These are phyloP conservation scores for Alternaria ethzedia DNA, from an alignment of 2,329 filamentous ascomycete species.

Conservation along the genomic window DNA sequence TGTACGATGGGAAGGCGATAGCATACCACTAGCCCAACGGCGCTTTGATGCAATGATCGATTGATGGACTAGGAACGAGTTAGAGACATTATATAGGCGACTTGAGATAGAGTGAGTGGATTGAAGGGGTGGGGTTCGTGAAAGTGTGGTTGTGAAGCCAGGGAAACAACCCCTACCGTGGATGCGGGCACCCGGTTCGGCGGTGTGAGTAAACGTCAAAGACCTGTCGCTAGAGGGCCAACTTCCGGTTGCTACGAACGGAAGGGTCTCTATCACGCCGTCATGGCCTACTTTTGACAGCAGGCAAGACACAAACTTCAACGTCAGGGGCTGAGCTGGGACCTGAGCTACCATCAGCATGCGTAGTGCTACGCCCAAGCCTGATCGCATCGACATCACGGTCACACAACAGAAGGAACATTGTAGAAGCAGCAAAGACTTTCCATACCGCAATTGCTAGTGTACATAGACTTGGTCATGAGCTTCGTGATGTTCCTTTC, in stretches of 20 bases:
- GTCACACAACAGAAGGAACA: background rate
- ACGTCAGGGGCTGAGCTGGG: slow-evolving; percentile 13
- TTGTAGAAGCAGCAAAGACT: slow-evolving; percentile 24
- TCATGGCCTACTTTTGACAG: background rate
- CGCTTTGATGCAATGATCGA: slow-evolving; percentile 23
- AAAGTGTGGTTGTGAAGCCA: background rate
- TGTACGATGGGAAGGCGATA: slow-evolving; percentile 47
- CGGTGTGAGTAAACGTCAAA: background rate
- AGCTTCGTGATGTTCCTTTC: slow-evolving; percentile 44
- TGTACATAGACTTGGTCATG: slow-evolving; percentile 46
- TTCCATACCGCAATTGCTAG: slow-evolving; percentile 47
- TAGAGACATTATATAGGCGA: background rate
- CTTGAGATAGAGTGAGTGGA: background rate
- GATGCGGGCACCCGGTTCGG: slow-evolving; percentile 19
- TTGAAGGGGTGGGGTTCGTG: background rate
- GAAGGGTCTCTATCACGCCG: background rate
- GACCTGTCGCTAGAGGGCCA: background rate
- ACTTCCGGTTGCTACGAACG: background rate
- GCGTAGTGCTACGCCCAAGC: slow-evolving; percentile 29
- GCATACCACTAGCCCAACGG: slow-evolving; percentile 48
- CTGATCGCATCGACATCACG: background rate
- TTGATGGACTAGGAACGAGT: background rate
- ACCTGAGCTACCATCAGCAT: slow-evolving; percentile 28
- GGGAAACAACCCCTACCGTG: slow-evolving; percentile 3
- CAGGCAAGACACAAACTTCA: background rate